Percentiles rank a stretch among this genome's conserved stretches.
Conservation (phyloP, 345 rosid species). For the Cardamine occulta region DNA sequence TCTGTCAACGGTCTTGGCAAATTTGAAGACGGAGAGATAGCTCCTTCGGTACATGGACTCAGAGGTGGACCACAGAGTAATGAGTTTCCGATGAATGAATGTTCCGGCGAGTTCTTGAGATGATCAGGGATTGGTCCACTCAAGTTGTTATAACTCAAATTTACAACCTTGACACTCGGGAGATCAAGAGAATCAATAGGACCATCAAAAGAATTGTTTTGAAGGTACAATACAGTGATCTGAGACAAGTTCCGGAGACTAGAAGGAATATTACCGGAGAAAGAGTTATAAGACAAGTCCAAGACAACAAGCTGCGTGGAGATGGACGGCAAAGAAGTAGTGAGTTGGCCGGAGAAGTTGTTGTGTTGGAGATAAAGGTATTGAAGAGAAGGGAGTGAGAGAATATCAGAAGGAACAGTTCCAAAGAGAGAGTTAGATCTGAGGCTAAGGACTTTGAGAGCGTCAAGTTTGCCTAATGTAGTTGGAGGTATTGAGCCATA, state of each 20-base stretch:
- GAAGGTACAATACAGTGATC: conserved; percentile 53
- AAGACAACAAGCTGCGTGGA: conserved; percentile 54
- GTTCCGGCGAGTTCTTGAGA: conserved; percentile 51
- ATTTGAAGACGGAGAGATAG: conserved; percentile 43
- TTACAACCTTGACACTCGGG: conserved; percentile 56
- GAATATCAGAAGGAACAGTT: conserved; percentile 62
- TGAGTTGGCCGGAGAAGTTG: conserved; percentile 61
- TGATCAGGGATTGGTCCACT: conserved; percentile 67
- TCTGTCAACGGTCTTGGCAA: conserved; percentile 45
- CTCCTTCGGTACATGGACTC: conserved; percentile 43
- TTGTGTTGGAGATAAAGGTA: conserved; percentile 68
- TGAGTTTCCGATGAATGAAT: conserved; percentile 64
- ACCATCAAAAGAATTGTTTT: conserved; percentile 64
- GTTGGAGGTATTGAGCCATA: conserved; percentile 60
- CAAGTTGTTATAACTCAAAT: conserved; percentile 65
- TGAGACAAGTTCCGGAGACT: conserved; percentile 46
- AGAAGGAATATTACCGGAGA: conserved; percentile 58
- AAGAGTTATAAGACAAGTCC: conserved; percentile 72
- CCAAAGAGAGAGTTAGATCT: conserved; percentile 73
- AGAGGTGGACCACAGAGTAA: conserved; percentile 68
- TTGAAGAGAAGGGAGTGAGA: conserved; percentile 61
- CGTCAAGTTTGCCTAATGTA: conserved; percentile 59
- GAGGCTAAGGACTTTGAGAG: conserved; percentile 67
- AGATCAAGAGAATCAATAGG: conserved; percentile 51
- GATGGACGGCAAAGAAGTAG: conserved; percentile 35